Evolutionary conservation across 2,329 filamentous ascomycete genomes (phyloP).

Genomic region (Fusarium mangiferae): DNA sequence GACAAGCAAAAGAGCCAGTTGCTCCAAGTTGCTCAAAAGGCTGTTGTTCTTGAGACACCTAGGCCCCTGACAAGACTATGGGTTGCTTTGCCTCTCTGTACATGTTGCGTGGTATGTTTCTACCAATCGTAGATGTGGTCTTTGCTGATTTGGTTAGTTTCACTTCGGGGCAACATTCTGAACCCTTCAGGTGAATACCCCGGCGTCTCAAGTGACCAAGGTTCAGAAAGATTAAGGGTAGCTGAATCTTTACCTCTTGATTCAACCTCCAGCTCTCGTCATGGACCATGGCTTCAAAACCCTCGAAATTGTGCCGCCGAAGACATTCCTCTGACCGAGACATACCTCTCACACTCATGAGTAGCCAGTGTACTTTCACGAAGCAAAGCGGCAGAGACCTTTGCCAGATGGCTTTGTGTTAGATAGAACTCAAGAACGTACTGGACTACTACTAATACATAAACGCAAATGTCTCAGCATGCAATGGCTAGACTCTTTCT

Average conservation of each 20-base stretch:
- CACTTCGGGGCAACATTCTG: background rate
- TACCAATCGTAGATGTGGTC: background rate
- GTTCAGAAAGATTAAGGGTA: background rate
- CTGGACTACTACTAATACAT: background rate
- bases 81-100: background rate
- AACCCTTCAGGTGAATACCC: background rate
- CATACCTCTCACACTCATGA: background rate
- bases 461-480: background rate
- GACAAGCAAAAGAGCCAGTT: background rate
- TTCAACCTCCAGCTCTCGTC: background rate
- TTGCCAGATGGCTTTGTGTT: background rate
- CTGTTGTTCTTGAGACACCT: background rate
- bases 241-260: background rate
- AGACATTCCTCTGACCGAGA: background rate
- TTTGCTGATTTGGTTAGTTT: background rate
- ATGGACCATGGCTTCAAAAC: background rate
- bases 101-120: background rate
- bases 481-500: background rate
- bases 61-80: background rate
- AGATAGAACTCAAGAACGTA: background rate
- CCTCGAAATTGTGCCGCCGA: background rate
- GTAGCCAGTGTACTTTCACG: background rate
- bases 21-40: background rate
- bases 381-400: background rate
- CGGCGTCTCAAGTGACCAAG: background rate